phyloP scores from a whole-genome alignment of 768 basidiomycete genomes.

The Trametes cinnabarina region DNA sequence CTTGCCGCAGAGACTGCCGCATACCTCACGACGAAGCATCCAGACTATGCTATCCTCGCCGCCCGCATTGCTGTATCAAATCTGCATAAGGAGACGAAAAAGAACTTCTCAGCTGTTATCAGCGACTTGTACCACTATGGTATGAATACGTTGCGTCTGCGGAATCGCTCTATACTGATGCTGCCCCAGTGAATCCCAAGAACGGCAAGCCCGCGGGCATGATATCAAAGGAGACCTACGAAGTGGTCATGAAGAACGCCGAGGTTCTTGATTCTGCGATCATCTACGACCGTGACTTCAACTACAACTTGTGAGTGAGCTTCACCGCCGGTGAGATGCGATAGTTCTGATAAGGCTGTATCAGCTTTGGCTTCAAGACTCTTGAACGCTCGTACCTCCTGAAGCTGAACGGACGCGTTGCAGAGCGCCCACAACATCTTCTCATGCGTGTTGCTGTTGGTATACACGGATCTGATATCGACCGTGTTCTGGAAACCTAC shows the following conservation, averaged over 20 bases:
- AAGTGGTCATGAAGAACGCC: slow-evolving; percentile 77
- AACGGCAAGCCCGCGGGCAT: slow-evolving; percentile 83
- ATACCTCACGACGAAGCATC: slow-evolving; percentile 94
- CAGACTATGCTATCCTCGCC: slow-evolving; percentile 97
- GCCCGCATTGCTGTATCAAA: slow-evolving; percentile 99
- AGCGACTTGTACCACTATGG: slow-evolving; percentile 88
- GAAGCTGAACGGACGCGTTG: slow-evolving; percentile 89
- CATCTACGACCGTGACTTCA: slow-evolving; percentile 98
- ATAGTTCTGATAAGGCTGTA: neutral
- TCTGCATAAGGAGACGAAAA: slow-evolving; percentile 98
- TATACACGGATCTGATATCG: slow-evolving; percentile 88
- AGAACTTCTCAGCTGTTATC: slow-evolving; percentile 91
- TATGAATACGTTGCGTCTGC: slow-evolving; percentile 27
- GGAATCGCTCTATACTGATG: too few species aligned
- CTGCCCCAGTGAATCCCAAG: slow-evolving; percentile 82
- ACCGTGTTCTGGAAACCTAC: slow-evolving; percentile 87
- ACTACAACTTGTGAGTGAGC: slow-evolving; percentile 81
- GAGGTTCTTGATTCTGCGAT: slow-evolving; percentile 87
- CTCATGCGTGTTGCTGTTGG: slow-evolving; percentile 99
- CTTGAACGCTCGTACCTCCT: slow-evolving; percentile 97
- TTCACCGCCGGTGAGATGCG: neutral
- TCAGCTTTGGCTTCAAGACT: slow-evolving; percentile 98
- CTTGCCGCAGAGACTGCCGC: slow-evolving; percentile 97
- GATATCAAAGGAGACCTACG: slow-evolving; percentile 88
- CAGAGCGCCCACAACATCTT: slow-evolving; percentile 98